phyloP scores from a whole-genome alignment of 805 yeast genomes.

The Nakazawaea molendinolei region DNA sequence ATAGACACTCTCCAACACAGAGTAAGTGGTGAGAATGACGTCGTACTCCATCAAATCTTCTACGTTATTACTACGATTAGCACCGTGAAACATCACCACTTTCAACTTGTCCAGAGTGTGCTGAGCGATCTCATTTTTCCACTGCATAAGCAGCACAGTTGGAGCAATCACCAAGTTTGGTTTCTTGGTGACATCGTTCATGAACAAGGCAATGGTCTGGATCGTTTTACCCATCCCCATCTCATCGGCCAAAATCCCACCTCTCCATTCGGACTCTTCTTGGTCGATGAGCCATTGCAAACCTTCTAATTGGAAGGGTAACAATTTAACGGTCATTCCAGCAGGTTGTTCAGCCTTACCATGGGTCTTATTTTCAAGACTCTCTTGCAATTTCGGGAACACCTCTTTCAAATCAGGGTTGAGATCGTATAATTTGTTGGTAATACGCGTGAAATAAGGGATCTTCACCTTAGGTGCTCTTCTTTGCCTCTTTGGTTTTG shows the following conservation, averaged over 20 bases:
- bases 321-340: constrained; percentile 62
- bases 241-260: constrained; percentile 96
- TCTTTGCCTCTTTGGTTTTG: constrained; percentile 16
- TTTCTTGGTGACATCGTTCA: constrained; percentile 55
- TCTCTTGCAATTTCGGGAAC: constrained; percentile 54
- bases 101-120: constrained; percentile 71
- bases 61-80: constrained; percentile 55
- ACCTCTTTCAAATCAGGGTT: constrained; percentile 77
- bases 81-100: constrained; percentile 79
- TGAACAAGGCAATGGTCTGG: constrained; percentile 85
- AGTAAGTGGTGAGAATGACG: constrained; percentile 85
- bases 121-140: constrained; percentile 87
- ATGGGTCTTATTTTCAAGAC: constrained; percentile 36
- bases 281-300: constrained; percentile 82
- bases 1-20: constrained; percentile 82
- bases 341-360: constrained; percentile 68
- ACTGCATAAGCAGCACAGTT: constrained; percentile 96
- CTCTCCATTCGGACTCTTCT: constrained; percentile 71
- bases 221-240: constrained; percentile 99
- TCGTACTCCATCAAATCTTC: constrained; percentile 59
- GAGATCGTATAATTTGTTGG: constrained; percentile 56
- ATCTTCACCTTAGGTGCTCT: constrained; percentile 37
- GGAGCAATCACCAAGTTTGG: constrained; percentile 95
- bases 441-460: constrained; percentile 64
- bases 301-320: constrained; percentile 94